Evolutionary conservation across 768 basidiomycete genomes (phyloP), one percentile per base, ranked within the genome.

Genomic region (Leccinum fibrillosum): DNA sequence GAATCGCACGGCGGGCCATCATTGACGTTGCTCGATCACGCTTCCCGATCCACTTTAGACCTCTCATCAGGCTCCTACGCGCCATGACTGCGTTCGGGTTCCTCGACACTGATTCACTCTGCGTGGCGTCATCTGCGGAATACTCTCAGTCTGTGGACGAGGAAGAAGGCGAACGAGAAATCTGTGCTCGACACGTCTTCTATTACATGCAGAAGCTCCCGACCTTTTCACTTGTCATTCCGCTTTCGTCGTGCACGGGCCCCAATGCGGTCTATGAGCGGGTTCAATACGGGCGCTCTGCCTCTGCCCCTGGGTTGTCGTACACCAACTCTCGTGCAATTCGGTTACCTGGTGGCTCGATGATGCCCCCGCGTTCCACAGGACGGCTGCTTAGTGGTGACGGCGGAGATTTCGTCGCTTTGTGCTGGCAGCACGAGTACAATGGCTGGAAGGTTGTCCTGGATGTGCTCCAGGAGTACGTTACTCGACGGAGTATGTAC

Each of bases 361-460:
- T 78, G 11, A 78, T 97, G 5, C 88, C 88, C 23, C 77, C 82
- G 6, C 81, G 83, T 21, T 85, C 89, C 2, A 71, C 76, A 2
- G 94, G 92, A 3, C 82, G 83, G 8, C 77, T 94, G 21, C 77
- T 95, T 34, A 92, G 85, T 61, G 80, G 82, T 10, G 90, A 92
- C 53, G 82, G 82, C 4, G 84, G 82, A 2, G 89, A 91, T 23
- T 57, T 62, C 47, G 77, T 83, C 17, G 86, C 89, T 5, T 80
- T 95, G 1, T 79, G 82, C 19, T 97, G 94, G 94, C 80, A 87
- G 60, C 86, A 89, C 62, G 78, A 85, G 48, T 86, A 93, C 66
- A 91, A 89, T 7, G 92, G 90, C 2, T 97, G 94, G 94, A 88
- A 83, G 62, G 70, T 96, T 13, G 73, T 96, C 6, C 70, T 93